Conservation (phyloP, 1,284 basidiomycete species). For the Cryptococcus floricola region DNA sequence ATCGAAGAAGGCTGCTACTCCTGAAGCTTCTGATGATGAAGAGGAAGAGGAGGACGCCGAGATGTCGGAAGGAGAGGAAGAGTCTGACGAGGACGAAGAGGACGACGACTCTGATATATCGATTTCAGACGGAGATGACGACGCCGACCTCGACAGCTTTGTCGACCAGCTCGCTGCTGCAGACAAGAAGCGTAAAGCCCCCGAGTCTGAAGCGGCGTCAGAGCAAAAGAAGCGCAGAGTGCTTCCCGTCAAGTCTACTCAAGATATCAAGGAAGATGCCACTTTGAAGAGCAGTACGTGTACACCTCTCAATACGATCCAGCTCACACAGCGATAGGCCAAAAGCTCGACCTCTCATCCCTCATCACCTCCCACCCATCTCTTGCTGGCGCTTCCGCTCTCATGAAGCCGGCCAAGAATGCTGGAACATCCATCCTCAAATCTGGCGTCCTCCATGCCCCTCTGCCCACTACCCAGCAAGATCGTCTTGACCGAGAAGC, state of each 20-base stretch:
- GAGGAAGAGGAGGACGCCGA: constrained; percentile 18
- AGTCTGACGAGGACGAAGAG: constrained; percentile 40
- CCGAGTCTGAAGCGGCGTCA: constrained; percentile 63
- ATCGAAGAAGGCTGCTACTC: constrained; percentile 1
- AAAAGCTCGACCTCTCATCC: constrained; percentile 51
- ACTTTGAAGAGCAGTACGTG: constrained; percentile 40
- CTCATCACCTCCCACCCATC: constrained; percentile 57
- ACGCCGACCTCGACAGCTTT: constrained; percentile 63
- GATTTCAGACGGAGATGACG: constrained; percentile 57
- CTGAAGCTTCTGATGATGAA: constrained; percentile 10
- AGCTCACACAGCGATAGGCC: constrained; percentile 25
- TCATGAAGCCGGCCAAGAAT: constrained; percentile 29
- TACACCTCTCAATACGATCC: too few species aligned
- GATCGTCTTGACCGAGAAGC: constrained; percentile 89
- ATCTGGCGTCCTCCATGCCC: constrained; percentile 70
- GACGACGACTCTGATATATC: constrained; percentile 51
- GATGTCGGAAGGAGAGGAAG: constrained; percentile 23
- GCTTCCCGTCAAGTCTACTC: constrained; percentile 46
- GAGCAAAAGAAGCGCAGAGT: constrained; percentile 44
- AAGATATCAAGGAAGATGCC: constrained; percentile 36
- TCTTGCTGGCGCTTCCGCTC: constrained; percentile 56
- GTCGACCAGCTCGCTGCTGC: constrained; percentile 63
- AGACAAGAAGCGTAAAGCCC: constrained; percentile 68
- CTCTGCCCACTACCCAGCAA: constrained; percentile 78
- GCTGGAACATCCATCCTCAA: constrained; percentile 55